Base-by-base conservation (phyloP, 2,329 filamentous ascomycete genomes). In the Didymella sp. region DNA sequence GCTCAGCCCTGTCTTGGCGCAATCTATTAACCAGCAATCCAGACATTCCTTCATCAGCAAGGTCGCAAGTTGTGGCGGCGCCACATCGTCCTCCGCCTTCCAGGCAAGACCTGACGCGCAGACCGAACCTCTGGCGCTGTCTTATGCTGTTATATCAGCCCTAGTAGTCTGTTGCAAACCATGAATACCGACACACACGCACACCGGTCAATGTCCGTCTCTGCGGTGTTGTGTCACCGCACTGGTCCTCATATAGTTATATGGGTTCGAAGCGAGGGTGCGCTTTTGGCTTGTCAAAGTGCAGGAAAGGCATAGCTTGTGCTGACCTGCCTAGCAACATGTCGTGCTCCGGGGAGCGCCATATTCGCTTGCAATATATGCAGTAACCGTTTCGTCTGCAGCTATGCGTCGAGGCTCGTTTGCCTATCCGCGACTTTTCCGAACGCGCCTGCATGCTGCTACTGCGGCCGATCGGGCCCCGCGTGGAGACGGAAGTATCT, bases 301-400 rank as follows among this genome's bases (percentile, higher is more conserved):
- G n/a, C n/a, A n/a, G n/a, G n/a, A n/a, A n/a, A n/a, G n/a, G n/a
- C 56, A 59, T 61, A 62, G 62, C 65, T 65, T 64, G 58, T 55
- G 59, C 65, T 60, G 54, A 59, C 58, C 52, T 62, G 60, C 64
- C 63, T 63, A 58, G 64, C 61, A 54, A 60, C 53, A 59, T 61
- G 58, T 57, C 56, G 59, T 66, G 46, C 41, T 60, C 62, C 53
- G 57, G 57, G 61, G 56, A 62, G 56, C 28, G 49, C 58, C 54
- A 51, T 28, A 31, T 53, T 49, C 52, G 58, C 47, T 57, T 55
- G 64, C 49, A 68, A 60, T 64, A 63, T 67, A 58, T 50, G 68
- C 63, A 66, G 65, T 67, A 48, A 63, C 64, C 60, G 61, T 67
- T 65, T 67, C 60, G 65, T 64, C 64, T 70, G 63, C 64, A 66